These are phyloP conservation scores for Sisymbrium irio DNA, from an alignment of 345 rosid species.

Conservation along the genomic window DNA sequence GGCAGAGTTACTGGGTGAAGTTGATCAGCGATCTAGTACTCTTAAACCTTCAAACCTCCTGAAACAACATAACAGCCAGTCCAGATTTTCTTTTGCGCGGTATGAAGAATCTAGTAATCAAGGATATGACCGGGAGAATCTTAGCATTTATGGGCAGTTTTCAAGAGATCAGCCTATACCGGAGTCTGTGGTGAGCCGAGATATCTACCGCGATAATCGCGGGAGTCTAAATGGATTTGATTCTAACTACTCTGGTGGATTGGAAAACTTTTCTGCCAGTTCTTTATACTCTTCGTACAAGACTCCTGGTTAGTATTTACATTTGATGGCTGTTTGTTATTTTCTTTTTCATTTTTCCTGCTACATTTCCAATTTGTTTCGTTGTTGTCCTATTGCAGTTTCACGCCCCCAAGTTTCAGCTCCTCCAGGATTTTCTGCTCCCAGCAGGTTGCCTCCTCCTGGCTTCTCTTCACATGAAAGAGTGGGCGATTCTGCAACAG, in stretches of 20 bases:
- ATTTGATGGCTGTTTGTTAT: neutral
- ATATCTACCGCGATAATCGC: slow-evolving; percentile 40
- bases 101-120: slow-evolving; percentile 60
- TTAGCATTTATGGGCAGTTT: slow-evolving; percentile 43
- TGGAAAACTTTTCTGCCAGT: slow-evolving; percentile 40
- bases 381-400: slow-evolving; percentile 32
- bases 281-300: slow-evolving; percentile 53
- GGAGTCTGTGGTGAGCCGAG: slow-evolving; percentile 48
- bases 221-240: slow-evolving; percentile 52
- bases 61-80: slow-evolving; percentile 71
- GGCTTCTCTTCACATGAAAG: slow-evolving; percentile 85
- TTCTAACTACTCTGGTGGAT: slow-evolving; percentile 47
- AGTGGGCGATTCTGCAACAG: slow-evolving; percentile 53
- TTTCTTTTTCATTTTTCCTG: slow-evolving; percentile 9
- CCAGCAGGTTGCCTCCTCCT: slow-evolving; percentile 93
- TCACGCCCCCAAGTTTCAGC: slow-evolving; percentile 75
- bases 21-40: slow-evolving; percentile 52
- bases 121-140: slow-evolving; percentile 39
- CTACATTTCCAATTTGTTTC: neutral
- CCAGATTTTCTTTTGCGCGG: slow-evolving; percentile 92
- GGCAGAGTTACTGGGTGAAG: slow-evolving; percentile 55
- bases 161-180: slow-evolving; percentile 38
- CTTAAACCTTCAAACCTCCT: slow-evolving; percentile 48
- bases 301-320: slow-evolving; percentile 54
- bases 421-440: slow-evolving; percentile 93